Base-by-base conservation (phyloP, 164 flowering plant species). In the Annona cherimola region DNA sequence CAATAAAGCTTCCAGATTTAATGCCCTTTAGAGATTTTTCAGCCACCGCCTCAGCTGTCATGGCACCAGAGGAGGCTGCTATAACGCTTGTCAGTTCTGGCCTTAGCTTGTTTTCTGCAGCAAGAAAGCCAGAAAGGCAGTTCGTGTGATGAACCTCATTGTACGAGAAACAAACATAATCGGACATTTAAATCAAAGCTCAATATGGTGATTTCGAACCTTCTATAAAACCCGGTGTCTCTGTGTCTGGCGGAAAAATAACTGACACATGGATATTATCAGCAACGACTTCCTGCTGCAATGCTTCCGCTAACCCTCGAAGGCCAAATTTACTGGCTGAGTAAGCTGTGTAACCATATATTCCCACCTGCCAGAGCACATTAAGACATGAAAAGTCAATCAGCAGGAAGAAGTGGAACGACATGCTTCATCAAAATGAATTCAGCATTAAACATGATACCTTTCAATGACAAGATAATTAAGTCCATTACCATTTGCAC, bases 201-300 rank as follows among this genome's bases (percentile, higher is more conserved):
- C 14, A 41, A 39, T 18, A 7, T 14, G 4, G 41, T 7, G 43
- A 16, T 44, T 16, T 40, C 20, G 40, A 68, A 93, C 99, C 98
- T 91, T 89, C 88, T 5, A 60, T 82, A 2, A 87, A 75, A 16
- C 94, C 99, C 42, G 98, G 98, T 39, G 98, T 95, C 3, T 93
- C 96, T 14, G 99, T 95, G 67, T 93, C 96, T 3, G 97, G 97
- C 70, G 99, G 99, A 73, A 87, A 95, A 73, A 93, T 82, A 67
- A 93, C 86, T 26, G 94, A 84, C 61, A 93, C 83, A 71, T 86
- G 93, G 50, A 95, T 95, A 73, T 91, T 73, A 65, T 93, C 90
- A 84, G 91, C 79, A 77, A 91, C 88, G 60, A 95, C 83, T 80
- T 95, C 99, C 41, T 90, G 96, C 62, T 81, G 83, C 64, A 95